Evolutionary conservation across 129 eudicot species (phyloP).

Genomic region (Pseudognaphalium luteoalbum): DNA sequence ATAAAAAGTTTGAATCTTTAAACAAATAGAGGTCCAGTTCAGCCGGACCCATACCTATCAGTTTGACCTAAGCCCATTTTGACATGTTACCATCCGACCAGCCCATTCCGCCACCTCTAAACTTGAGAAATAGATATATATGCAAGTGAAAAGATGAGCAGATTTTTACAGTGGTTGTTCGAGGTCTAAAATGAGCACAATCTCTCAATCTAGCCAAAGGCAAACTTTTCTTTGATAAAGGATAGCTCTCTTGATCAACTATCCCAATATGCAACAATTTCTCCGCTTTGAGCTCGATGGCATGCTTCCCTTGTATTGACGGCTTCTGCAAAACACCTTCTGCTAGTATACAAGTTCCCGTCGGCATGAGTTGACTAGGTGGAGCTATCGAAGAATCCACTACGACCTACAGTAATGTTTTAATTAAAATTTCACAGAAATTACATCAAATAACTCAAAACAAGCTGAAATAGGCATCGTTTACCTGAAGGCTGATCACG

Average conservation of each 20-base stretch:
- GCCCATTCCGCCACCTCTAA: neutral
- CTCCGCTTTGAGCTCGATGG: conserved; percentile 76
- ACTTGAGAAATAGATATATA: neutral
- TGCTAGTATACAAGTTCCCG: conserved; percentile 71
- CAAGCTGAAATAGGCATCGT: neutral
- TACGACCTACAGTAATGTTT: conserved; percentile 40
- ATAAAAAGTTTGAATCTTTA: no score
- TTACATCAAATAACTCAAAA: neutral
- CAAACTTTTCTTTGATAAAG: conserved; percentile 78
- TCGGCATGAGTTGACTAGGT: conserved; percentile 62
- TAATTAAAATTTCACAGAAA: neutral
- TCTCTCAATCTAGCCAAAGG: conserved; percentile 73
- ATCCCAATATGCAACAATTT: conserved; percentile 69
- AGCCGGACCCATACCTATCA: neutral
- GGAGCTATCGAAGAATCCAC: conserved; percentile 78
- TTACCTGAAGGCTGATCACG: conserved; percentile 69
- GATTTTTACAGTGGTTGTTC: conserved; percentile 71
- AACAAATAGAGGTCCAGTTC: neutral
- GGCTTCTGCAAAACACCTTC: conserved; percentile 85
- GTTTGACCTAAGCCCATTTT: neutral
- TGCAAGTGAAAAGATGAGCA: neutral
- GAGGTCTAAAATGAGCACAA: conserved; percentile 80
- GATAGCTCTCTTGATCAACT: conserved; percentile 74
- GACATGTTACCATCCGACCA: neutral
- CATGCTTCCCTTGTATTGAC: conserved; percentile 46